Conservation (phyloP, 768 basidiomycete genomes). For the Holtermanniella nyarrowii region DNA sequence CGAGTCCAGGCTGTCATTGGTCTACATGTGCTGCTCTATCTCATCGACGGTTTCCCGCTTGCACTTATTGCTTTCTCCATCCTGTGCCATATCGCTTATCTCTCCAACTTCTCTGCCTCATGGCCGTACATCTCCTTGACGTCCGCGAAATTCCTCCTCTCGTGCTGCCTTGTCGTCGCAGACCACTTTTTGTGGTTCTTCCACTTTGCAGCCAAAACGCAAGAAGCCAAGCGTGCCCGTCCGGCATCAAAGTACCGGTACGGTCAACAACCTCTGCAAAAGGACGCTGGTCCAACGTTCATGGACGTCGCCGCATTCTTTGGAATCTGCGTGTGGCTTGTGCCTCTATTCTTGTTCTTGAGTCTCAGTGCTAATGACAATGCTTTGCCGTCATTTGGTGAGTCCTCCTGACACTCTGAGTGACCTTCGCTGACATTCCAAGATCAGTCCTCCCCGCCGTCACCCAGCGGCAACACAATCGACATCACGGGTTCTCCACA, state of each 20-base stretch:
- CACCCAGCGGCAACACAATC: conserved; percentile 19
- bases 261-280: conserved; percentile 4
- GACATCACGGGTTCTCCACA: background rate
- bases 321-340: conserved; percentile 46
- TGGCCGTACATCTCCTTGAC: conserved; percentile 93
- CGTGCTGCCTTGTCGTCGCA: conserved; percentile 68
- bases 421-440: background rate
- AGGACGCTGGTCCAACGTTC: conserved; percentile 27
- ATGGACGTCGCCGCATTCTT: conserved; percentile 49
- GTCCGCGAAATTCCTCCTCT: conserved; percentile 71
- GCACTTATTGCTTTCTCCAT: conserved; percentile 67
- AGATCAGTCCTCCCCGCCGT: conserved; percentile 8
- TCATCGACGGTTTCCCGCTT: conserved; percentile 71
- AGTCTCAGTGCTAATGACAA: conserved; percentile 96
- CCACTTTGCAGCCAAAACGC: conserved; percentile 57
- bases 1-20: conserved; percentile 57
- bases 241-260: conserved; percentile 21
- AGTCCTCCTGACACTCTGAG: conserved; percentile 2
- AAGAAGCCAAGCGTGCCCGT: conserved; percentile 28
- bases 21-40: conserved; percentile 65
- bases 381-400: conserved; percentile 56
- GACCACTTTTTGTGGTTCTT: conserved; percentile 98
- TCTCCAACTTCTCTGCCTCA: conserved; percentile 75
- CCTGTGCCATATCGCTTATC: conserved; percentile 73
- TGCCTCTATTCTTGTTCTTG: conserved; percentile 87